Evolutionary conservation across 495 filamentous ascomycete species (phyloP).

Genomic region (Trichoderma erinaceum): DNA sequence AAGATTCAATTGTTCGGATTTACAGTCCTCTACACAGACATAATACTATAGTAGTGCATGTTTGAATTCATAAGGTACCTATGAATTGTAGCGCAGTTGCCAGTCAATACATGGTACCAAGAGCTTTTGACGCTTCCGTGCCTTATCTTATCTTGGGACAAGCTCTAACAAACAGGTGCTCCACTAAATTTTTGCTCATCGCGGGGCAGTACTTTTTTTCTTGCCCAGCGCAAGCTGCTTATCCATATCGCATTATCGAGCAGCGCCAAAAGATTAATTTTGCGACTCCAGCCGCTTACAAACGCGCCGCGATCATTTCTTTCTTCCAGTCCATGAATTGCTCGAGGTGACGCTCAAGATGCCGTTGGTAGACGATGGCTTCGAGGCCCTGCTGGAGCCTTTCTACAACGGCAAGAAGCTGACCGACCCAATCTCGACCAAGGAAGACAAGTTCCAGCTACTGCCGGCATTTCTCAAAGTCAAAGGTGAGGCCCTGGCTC

Average conservation of each 20-base stretch:
- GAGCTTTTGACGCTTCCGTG: not conserved
- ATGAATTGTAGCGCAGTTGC: no score
- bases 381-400: conserved; percentile 84
- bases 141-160: not conserved
- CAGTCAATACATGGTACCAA: no score
- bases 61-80: no score
- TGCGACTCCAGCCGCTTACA: not conserved
- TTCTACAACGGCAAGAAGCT: conserved; percentile 94
- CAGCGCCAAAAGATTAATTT: not conserved
- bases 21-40: no score
- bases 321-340: conserved; percentile 14
- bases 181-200: conserved; percentile 2
- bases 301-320: not conserved
- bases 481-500: conserved; percentile 51
- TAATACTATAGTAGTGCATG: no score
- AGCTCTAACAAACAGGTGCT: not conserved
- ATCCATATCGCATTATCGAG: conserved; percentile 6
- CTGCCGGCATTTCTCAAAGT: conserved; percentile 94
- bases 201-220: conserved; percentile 17
- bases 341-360: conserved; percentile 29
- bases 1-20: no score
- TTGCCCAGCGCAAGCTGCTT: not conserved
- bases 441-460: conserved; percentile 88
- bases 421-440: conserved; percentile 91
- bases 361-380: conserved; percentile 48